Conservation (phyloP, 495 filamentous ascomycete species). For the Mytilinidion resinicola region DNA sequence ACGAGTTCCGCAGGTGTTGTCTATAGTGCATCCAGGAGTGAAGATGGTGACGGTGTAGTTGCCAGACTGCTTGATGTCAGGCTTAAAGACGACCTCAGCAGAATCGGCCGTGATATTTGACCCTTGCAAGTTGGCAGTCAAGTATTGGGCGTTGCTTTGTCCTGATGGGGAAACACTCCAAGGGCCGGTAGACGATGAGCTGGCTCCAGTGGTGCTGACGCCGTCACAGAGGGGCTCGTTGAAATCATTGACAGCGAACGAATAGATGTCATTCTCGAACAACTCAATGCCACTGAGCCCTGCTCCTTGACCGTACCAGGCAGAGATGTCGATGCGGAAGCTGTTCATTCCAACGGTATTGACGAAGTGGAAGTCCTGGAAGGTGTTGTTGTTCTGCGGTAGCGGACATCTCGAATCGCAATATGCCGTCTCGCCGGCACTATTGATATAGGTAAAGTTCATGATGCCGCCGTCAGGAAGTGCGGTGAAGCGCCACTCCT, state of each 20-base stretch:
- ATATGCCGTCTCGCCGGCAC: constrained; percentile 54
- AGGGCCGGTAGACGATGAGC: constrained; percentile 59
- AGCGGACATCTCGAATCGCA: constrained; percentile 80
- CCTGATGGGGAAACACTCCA: constrained; percentile 62
- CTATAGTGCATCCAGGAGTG: constrained; percentile 82
- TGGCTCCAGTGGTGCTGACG: constrained; percentile 52
- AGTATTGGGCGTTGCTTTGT: constrained; percentile 63
- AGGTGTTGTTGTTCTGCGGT: constrained; percentile 55
- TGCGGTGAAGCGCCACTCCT: constrained; percentile 74
- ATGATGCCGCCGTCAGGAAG: constrained; percentile 85
- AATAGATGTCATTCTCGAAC: constrained; percentile 74
- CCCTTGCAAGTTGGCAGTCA: constrained; percentile 57
- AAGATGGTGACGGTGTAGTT: constrained; percentile 84
- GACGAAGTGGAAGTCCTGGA: constrained; percentile 87
- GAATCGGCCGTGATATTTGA: constrained; percentile 44
- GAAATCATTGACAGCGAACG: constrained; percentile 78
- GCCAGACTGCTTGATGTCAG: constrained; percentile 81
- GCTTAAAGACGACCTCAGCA: constrained; percentile 60
- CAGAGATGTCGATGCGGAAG: constrained; percentile 80
- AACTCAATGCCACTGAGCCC: constrained; percentile 85
- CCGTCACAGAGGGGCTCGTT: constrained; percentile 82
- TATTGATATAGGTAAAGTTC: constrained; percentile 88
- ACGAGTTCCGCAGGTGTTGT: constrained; percentile 61
- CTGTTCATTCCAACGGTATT: constrained; percentile 80
- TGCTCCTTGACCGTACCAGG: constrained; percentile 79